Percentiles rank a stretch among this genome's conserved stretches.
Evolutionary conservation across 345 rosid genomes (phyloP).

Genomic region (Populus tremula): DNA sequence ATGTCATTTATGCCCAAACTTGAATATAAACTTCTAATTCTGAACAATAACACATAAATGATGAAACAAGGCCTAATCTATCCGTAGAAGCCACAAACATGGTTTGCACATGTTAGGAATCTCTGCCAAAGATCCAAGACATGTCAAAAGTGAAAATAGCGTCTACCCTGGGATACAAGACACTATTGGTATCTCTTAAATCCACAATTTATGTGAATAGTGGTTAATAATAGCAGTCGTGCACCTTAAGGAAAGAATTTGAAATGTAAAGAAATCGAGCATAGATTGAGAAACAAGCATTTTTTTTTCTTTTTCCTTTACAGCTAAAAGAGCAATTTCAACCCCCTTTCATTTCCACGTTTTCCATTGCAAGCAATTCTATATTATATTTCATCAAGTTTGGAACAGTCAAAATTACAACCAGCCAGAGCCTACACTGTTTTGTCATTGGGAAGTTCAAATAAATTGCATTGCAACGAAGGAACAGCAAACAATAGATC

Average conservation of each 20-base stretch:
- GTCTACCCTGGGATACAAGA: neutral
- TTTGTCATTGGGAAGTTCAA: neutral
- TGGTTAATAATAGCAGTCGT: neutral
- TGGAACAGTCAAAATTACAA: neutral
- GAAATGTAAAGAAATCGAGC: neutral
- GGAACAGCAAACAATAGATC: neutral
- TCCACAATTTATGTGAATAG: neutral
- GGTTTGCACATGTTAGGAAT: neutral
- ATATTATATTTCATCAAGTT: neutral
- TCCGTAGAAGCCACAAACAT: neutral
- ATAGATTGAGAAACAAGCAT: neutral
- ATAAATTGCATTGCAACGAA: neutral
- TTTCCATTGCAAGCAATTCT: neutral
- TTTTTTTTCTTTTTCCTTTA: neutral
- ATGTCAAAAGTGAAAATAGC: neutral
- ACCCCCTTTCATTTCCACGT: neutral
- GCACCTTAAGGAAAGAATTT: neutral
- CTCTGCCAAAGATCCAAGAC: neutral
- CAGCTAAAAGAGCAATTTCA: neutral
- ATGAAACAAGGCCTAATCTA: neutral
- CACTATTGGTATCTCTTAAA: neutral
- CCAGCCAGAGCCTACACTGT: neutral
- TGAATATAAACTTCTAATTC: neutral
- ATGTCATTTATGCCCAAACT: neutral
- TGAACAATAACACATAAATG: neutral